Percentiles rank a stretch among this genome's conserved stretches.
phyloP scores from a whole-genome alignment of 1,139 yeast genomes.

The Blastobotrys aristatus region DNA sequence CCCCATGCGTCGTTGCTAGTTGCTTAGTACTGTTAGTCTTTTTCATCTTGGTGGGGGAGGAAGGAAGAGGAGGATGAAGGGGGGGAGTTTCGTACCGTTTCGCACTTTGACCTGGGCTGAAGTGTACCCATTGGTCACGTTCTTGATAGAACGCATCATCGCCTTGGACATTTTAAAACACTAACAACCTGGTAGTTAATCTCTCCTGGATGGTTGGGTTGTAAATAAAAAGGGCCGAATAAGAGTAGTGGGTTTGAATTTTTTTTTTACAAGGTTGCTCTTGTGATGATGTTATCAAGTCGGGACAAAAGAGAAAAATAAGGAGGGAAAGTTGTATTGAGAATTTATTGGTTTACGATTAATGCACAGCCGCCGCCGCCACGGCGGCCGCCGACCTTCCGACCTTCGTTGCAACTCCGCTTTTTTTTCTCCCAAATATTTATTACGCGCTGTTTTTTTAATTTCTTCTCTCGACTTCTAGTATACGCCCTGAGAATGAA shows the following conservation, averaged over 20 bases:
- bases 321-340: too few species aligned
- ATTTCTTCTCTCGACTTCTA: too few species aligned
- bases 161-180: constrained; percentile 57
- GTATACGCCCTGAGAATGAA: too few species aligned
- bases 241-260: background rate
- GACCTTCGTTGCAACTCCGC: too few species aligned
- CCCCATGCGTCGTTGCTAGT: constrained; percentile 88
- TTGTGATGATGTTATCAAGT: too few species aligned
- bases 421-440: too few species aligned
- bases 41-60: background rate
- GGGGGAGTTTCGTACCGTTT: constrained; percentile 43
- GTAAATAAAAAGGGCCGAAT: background rate
- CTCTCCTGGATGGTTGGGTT: background rate
- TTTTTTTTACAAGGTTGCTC: background rate
- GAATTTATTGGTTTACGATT: too few species aligned
- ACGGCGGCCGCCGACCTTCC: too few species aligned
- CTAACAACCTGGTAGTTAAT: background rate
- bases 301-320: too few species aligned
- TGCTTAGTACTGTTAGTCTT: constrained; percentile 38
- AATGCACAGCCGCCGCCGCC: too few species aligned
- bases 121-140: constrained; percentile 90
- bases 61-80: background rate
- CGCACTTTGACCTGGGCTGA: constrained; percentile 82
- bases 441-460: too few species aligned
- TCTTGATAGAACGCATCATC: constrained; percentile 80